phyloP scores from a whole-genome alignment of 192 early-diverging fungal genomes.

The Chytriomyces confervae region DNA sequence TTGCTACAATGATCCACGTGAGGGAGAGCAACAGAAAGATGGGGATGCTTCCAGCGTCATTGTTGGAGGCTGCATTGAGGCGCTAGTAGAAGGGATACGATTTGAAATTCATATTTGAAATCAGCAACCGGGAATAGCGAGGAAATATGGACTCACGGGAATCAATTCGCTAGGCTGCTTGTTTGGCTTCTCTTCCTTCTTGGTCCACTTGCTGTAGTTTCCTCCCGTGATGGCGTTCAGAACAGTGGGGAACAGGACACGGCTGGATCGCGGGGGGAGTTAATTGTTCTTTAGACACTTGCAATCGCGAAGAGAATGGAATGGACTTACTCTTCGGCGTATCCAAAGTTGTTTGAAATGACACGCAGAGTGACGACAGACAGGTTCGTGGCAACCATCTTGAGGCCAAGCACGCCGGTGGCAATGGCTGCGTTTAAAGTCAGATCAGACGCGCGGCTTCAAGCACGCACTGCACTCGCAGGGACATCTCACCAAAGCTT shows the following conservation, averaged over 20 bases:
- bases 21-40: conserved; percentile 25
- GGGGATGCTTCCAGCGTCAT: not conserved
- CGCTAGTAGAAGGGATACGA: too few relatives aligned
- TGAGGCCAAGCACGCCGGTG: not conserved
- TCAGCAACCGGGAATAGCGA: too few relatives aligned
- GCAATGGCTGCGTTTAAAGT: not conserved
- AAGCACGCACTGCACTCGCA: not conserved
- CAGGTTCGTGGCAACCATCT: not conserved
- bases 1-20: not conserved
- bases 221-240: not conserved
- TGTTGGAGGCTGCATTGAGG: not conserved
- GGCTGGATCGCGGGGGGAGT: not conserved
- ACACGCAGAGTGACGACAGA: not conserved
- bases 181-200: not conserved
- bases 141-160: too few relatives aligned
- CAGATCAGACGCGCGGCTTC: not conserved
- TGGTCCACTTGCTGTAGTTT: not conserved
- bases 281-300: too few relatives aligned
- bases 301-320: too few relatives aligned
- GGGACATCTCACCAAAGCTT: not conserved
- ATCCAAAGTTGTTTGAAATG: not conserved
- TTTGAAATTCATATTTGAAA: too few relatives aligned
- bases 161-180: too few relatives aligned
- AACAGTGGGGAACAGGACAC: not conserved
- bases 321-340: too few relatives aligned